Conservation (phyloP, 345 rosid genomes). For the Acer campestre region DNA sequence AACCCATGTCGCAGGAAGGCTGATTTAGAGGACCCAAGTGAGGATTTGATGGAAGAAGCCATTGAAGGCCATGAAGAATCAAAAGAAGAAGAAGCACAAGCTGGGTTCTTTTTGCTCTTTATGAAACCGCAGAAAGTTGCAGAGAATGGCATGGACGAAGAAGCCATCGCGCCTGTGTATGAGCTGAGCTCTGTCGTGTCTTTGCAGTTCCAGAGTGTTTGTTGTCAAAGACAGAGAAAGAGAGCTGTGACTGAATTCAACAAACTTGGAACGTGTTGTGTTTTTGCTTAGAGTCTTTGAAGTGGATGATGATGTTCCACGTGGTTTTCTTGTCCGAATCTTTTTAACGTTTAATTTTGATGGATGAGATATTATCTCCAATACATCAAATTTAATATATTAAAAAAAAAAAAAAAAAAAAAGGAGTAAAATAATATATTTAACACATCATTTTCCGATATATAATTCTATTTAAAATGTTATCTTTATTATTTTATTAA, state of each 20-base stretch:
- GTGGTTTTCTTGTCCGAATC: conserved; percentile 5
- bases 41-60: conserved; percentile 47
- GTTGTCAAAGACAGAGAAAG: too few species aligned
- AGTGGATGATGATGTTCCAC: conserved; percentile 27
- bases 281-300: not conserved
- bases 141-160: conserved; percentile 41
- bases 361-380: too few species aligned
- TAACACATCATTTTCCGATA: too few species aligned
- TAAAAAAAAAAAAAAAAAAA: too few species aligned
- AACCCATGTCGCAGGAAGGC: conserved; percentile 53
- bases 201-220: not conserved
- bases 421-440: too few species aligned
- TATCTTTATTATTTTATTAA: too few species aligned
- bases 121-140: conserved; percentile 34
- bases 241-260: too few species aligned
- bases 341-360: not conserved
- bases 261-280: not conserved
- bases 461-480: too few species aligned
- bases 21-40: conserved; percentile 51
- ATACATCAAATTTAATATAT: too few species aligned
- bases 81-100: conserved; percentile 1
- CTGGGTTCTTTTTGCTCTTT: conserved; percentile 26
- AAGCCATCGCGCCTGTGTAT: conserved; percentile 7
- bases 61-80: conserved; percentile 30
- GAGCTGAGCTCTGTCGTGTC: not conserved